Percentiles rank a stretch among this genome's conserved stretches.
Conservation (phyloP, 495 filamentous ascomycete species). For the Aspergillus bertholletiae region DNA sequence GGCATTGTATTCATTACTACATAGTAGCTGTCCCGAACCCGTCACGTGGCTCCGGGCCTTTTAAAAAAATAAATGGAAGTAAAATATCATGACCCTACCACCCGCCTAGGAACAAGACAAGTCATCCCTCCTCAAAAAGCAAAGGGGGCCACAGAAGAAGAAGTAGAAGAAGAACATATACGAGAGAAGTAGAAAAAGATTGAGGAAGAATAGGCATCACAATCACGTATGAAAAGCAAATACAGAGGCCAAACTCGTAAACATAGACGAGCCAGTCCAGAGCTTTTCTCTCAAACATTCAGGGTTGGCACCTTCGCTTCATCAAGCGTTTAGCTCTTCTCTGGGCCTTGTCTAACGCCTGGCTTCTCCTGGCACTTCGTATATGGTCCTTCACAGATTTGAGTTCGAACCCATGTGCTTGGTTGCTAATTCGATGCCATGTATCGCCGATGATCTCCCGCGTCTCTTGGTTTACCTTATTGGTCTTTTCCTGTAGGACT, state of each 20-base stretch:
- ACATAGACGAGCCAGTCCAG: background rate
- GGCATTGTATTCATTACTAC: background rate
- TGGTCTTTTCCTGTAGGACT: constrained; percentile 26
- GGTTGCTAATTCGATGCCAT: constrained; percentile 27
- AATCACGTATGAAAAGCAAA: background rate
- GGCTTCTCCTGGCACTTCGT: constrained; percentile 27
- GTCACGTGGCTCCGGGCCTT: background rate
- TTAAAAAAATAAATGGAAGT: background rate
- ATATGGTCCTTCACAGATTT: constrained; percentile 28
- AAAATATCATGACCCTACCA: background rate
- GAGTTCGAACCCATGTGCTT: constrained; percentile 25
- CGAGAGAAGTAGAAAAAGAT: constrained; percentile 8
- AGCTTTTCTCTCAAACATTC: constrained; percentile 10
- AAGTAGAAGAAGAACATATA: constrained; percentile 7
- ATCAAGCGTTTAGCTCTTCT: constrained; percentile 33
- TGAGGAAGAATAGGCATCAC: background rate
- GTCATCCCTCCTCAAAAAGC: background rate
- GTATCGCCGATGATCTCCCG: constrained; percentile 26
- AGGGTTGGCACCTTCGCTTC: constrained; percentile 13
- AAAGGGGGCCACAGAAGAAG: background rate
- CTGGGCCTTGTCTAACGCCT: constrained; percentile 37
- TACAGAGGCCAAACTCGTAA: background rate
- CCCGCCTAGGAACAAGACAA: constrained; percentile 1
- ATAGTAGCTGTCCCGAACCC: background rate
- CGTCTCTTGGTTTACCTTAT: constrained; percentile 28